Evolutionary conservation across 140 eudicot species (phyloP).

Genomic region (Senecio squalidus): DNA sequence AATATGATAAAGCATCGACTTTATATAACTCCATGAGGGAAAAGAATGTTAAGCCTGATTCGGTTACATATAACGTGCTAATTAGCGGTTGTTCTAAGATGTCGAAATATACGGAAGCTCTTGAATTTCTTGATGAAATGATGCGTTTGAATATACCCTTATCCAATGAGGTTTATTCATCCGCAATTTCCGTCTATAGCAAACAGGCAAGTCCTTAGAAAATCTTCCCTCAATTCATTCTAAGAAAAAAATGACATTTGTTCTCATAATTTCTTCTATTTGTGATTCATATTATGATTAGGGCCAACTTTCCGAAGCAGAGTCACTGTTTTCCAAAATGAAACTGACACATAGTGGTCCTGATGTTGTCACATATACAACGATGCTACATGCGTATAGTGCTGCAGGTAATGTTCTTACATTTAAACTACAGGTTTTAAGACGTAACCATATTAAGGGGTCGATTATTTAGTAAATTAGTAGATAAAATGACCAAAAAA

Average conservation of each 20-base stretch:
- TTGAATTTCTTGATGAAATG: constrained; percentile 71
- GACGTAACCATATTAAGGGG: background rate
- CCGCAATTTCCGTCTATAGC: constrained; percentile 78
- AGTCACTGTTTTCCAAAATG: constrained; percentile 65
- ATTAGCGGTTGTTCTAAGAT: constrained; percentile 86
- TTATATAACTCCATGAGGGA: constrained; percentile 60
- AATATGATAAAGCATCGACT: constrained; percentile 59
- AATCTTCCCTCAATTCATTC: background rate
- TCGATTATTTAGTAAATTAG: background rate
- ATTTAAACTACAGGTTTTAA: background rate
- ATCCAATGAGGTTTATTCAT: constrained; percentile 80
- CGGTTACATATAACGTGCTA: constrained; percentile 70
- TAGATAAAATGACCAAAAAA: no score
- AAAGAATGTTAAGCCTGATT: constrained; percentile 72
- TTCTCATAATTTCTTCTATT: constrained; percentile 2
- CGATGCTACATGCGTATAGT: constrained; percentile 82
- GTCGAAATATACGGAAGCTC: constrained; percentile 75
- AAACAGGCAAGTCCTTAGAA: constrained; percentile 56
- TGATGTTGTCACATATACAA: constrained; percentile 81
- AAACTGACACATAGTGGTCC: constrained; percentile 54
- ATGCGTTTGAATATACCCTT: constrained; percentile 42
- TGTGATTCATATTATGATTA: constrained; percentile 25
- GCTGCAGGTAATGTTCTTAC: constrained; percentile 47
- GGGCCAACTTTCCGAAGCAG: constrained; percentile 77
- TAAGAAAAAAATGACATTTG: background rate